Conservation (phyloP, 2,329 filamentous ascomycete species). For the Colletotrichum sojae region DNA sequence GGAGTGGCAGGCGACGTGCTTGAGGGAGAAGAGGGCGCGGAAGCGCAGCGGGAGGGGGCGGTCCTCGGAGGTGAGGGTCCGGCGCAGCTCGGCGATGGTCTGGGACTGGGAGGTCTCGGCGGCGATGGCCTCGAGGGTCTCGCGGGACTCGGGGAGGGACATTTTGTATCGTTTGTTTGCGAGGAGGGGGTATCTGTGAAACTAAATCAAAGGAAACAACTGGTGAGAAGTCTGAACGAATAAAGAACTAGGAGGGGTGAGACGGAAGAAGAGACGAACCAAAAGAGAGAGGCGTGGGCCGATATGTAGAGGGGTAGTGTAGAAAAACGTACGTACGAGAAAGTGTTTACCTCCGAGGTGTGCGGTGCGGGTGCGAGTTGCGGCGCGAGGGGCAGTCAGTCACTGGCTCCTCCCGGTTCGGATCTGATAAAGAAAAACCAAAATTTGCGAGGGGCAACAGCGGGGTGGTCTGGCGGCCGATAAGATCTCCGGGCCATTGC, state of each 20-base stretch:
- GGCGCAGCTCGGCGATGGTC: constrained; percentile 74
- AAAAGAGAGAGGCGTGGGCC: constrained; percentile 23
- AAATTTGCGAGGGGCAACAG: constrained; percentile 40
- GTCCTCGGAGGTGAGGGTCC: constrained; percentile 83
- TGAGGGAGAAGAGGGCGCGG: constrained; percentile 96
- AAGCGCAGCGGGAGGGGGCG: constrained; percentile 91
- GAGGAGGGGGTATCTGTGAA: constrained; percentile 16
- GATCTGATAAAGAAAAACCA: constrained; percentile 38
- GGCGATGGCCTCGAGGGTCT: constrained; percentile 37
- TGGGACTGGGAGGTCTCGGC: constrained; percentile 40
- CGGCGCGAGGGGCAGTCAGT: constrained; percentile 3
- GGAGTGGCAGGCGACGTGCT: constrained; percentile 84
- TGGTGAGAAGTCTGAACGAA: background rate
- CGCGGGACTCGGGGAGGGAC: constrained; percentile 42
- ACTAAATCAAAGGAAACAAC: constrained; percentile 6
- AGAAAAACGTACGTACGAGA: constrained; percentile 16
- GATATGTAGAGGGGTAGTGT: constrained; percentile 1
- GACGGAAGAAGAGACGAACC: background rate
- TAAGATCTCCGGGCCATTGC: constrained; percentile 37
- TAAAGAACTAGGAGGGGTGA: background rate
- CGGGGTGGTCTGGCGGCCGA: constrained; percentile 37
- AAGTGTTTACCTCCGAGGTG: constrained; percentile 37
- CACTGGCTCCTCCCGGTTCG: constrained; percentile 1
- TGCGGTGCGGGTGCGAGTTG: constrained; percentile 11
- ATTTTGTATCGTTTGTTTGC: constrained; percentile 36